phyloP scores from a whole-genome alignment of 2,329 filamentous ascomycete species.

The Catunica adiposa region DNA sequence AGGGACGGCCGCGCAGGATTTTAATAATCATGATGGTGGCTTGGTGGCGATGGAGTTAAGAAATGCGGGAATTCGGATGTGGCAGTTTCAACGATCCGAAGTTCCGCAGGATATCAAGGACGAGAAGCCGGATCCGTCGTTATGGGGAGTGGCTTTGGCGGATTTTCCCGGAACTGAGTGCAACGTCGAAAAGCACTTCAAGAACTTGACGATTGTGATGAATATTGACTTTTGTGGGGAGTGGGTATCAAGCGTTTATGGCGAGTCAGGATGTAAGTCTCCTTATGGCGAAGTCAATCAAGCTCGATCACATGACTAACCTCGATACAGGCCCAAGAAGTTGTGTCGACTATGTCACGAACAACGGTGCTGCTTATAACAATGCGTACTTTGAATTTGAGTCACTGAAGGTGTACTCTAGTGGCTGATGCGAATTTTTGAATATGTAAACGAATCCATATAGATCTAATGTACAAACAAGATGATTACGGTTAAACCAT shows the following conservation, averaged over 20 bases:
- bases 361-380: conserved; percentile 36
- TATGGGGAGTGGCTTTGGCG: conserved; percentile 45
- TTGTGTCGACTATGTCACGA: conserved; percentile 41
- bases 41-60: conserved; percentile 46
- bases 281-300: neutral
- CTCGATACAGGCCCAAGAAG: conserved; percentile 32
- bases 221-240: conserved; percentile 51
- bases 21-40: conserved; percentile 39
- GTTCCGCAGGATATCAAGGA: conserved; percentile 36
- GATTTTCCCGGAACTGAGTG: conserved; percentile 50
- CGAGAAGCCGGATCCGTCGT: conserved; percentile 39
- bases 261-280: conserved; percentile 28
- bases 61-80: conserved; percentile 42
- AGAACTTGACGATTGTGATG: conserved; percentile 47
- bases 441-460: neutral
- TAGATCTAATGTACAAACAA: conserved; percentile 3
- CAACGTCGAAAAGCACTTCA: conserved; percentile 41
- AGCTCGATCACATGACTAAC: neutral
- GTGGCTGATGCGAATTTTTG: neutral
- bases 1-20: conserved; percentile 32
- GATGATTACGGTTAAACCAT: neutral
- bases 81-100: conserved; percentile 36
- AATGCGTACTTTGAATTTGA: conserved; percentile 52
- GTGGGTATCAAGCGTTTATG: conserved; percentile 32
- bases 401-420: conserved; percentile 38